Evolutionary conservation across 768 basidiomycete species (phyloP).

Genomic region (Hebeloma cylindrosporum): DNA sequence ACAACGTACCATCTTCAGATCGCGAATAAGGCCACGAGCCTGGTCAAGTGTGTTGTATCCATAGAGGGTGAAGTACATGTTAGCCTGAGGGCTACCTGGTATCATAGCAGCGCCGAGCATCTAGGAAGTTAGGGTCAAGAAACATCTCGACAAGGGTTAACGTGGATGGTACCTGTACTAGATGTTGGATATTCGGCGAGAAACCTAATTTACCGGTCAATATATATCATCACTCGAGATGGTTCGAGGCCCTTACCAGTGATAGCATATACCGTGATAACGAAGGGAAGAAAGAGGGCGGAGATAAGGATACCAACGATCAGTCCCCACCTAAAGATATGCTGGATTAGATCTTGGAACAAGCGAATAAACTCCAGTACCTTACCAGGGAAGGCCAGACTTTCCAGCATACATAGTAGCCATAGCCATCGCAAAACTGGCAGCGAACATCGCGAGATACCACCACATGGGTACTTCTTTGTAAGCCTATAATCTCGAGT

Average conservation of each 20-base stretch:
- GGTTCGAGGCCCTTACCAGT: constrained; percentile 40
- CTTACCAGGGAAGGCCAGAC: constrained; percentile 57
- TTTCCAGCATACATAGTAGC: constrained; percentile 52
- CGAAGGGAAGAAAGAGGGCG: constrained; percentile 48
- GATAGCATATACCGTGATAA: constrained; percentile 54
- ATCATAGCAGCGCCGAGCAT: constrained; percentile 51
- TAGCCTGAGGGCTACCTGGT: constrained; percentile 50
- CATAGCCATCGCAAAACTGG: constrained; percentile 51
- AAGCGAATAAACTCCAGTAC: background rate
- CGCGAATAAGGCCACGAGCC: constrained; percentile 52
- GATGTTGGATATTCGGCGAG: constrained; percentile 35
- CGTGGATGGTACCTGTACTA: constrained; percentile 29
- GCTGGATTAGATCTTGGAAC: background rate
- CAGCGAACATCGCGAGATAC: constrained; percentile 45
- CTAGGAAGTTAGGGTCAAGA: constrained; percentile 22
- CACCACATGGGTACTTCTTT: constrained; percentile 54
- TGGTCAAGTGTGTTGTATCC: constrained; percentile 50
- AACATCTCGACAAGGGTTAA: background rate
- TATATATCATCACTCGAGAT: no score
- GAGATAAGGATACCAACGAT: constrained; percentile 55
- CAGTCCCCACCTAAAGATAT: constrained; percentile 43
- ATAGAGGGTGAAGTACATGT: constrained; percentile 46
- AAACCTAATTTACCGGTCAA: no score
- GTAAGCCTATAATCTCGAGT: no score
- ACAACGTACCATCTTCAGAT: constrained; percentile 49